A percentile compares a stretch with the other conserved stretches of the same genome.
Conservation (phyloP, 192 early-diverging fungal genomes). For the Thoreauomyces humboldtii region DNA sequence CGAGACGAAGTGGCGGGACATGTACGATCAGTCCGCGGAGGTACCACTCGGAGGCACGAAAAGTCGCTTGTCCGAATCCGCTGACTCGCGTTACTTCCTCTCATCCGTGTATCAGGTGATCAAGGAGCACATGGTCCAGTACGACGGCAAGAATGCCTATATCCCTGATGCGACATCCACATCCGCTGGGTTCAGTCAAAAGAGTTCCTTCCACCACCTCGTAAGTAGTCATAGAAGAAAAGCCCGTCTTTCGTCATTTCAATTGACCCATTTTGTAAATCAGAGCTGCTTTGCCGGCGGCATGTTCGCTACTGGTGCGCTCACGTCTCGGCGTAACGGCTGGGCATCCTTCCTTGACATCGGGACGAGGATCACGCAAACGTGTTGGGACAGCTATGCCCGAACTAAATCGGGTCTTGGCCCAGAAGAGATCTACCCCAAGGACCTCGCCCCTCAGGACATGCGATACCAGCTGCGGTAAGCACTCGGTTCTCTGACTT, state of each 20-base stretch:
- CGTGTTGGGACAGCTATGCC: conserved; percentile 62
- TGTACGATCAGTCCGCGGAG: conserved; percentile 31
- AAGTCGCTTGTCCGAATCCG: not conserved
- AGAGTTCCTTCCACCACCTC: not conserved
- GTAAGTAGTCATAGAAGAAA: not conserved
- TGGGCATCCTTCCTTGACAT: conserved; percentile 36
- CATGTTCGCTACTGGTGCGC: conserved; percentile 63
- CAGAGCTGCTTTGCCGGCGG: conserved; percentile 69
- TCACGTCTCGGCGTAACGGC: conserved; percentile 26
- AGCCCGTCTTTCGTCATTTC: no score
- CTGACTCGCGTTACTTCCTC: not conserved
- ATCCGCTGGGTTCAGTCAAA: not conserved
- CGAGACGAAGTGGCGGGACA: conserved; percentile 28
- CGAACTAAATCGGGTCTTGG: conserved; percentile 70
- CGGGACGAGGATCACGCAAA: conserved; percentile 32
- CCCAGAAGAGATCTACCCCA: conserved; percentile 63
- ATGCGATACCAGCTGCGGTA: conserved; percentile 33
- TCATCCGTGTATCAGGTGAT: not conserved
- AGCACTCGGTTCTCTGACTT: no score
- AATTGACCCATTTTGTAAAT: no score
- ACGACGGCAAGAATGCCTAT: not conserved
- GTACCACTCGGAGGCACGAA: no score
- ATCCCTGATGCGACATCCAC: not conserved
- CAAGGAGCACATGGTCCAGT: not conserved
- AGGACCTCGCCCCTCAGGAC: conserved; percentile 3